Base-by-base conservation (phyloP, 345 rosid genomes). In the Linum trigynum region DNA sequence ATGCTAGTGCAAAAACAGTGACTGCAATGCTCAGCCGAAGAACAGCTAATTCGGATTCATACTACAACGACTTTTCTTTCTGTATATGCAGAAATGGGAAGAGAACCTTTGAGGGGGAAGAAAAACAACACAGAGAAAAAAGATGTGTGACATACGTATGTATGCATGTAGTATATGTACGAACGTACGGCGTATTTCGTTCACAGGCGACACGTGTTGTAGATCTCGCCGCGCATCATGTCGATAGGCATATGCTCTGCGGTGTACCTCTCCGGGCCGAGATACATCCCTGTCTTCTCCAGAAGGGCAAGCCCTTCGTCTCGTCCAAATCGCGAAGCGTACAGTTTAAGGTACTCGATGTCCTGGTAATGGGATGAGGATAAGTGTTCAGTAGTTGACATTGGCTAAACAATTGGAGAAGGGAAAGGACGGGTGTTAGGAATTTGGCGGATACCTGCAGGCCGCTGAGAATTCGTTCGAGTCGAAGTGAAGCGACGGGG, bases 191-290 rank as follows among this genome's bases (percentile, higher is more conserved):
- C 38, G 45, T 9, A 32, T 48, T 70, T 8, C 59, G 38, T 50
- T 77, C 67, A 77, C 6, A 65, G 60, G 3, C 64, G 71, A 81
- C 99, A 94, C 2, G 83, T 56, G 60, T 76, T 88, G 81, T 76
- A 94, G 71, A 94, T 80, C 83, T 90, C 99, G 70, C 90, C 92
- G 60, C 99, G 89, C 89, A 90, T 78, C 50, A 83, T 72, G 74
- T 94, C 96, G 39, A 90, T 74, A 42, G 97, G 90, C 84, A 82
- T 69, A 79, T 92, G 98, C 59, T 94, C 96, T 15, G 42, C 63
- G n/a, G 97, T 81, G 83, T 92, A 86, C 14, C 94, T 91, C 79
- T 92, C 98, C 0, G 98, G 98, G 35, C 97, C 97, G 42, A 77
- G 64, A 71, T 92, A 88, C 62, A 88, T 74, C 16, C 98, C 92